Percentiles rank a stretch among this genome's conserved stretches.
Evolutionary conservation across 2,329 filamentous ascomycete genomes (phyloP).

Genomic region (Podosphaera aphanis): DNA sequence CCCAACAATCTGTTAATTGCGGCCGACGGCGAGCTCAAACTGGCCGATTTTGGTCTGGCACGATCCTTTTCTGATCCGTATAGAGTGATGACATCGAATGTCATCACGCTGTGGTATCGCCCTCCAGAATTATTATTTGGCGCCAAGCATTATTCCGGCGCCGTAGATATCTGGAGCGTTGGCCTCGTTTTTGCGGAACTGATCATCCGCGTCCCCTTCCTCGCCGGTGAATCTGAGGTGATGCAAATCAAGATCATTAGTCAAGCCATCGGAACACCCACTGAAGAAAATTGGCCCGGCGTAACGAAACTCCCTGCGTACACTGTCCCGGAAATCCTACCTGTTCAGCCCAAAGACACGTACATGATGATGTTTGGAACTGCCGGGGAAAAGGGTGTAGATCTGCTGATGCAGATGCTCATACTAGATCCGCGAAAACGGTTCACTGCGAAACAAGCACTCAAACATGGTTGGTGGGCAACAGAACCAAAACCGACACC

Average conservation of each 20-base stretch:
- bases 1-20: conserved; percentile 94
- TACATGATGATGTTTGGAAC: conserved; percentile 60
- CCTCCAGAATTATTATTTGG: conserved; percentile 86
- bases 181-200: conserved; percentile 87
- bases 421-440: conserved; percentile 69
- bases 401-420: conserved; percentile 69
- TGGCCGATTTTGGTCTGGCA: conserved; percentile 93
- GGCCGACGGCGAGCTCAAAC: conserved; percentile 76
- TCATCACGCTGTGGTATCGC: conserved; percentile 92
- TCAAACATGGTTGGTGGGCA: conserved; percentile 72
- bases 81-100: conserved; percentile 70
- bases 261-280: conserved; percentile 69
- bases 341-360: conserved; percentile 42
- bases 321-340: conserved; percentile 37
- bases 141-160: conserved; percentile 67
- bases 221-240: conserved; percentile 65
- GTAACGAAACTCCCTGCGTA: conserved; percentile 63
- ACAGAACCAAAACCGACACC: conserved; percentile 61
- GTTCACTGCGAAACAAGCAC: conserved; percentile 51
- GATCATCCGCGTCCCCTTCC: conserved; percentile 56
- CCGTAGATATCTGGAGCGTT: conserved; percentile 85
- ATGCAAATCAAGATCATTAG: conserved; percentile 70
- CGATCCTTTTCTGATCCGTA: conserved; percentile 75
- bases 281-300: conserved; percentile 86
- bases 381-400: conserved; percentile 60